Evolutionary conservation across 768 basidiomycete genomes (phyloP), one percentile per base, ranked within the genome.

Genomic region (Pulveroboletus sp.): DNA sequence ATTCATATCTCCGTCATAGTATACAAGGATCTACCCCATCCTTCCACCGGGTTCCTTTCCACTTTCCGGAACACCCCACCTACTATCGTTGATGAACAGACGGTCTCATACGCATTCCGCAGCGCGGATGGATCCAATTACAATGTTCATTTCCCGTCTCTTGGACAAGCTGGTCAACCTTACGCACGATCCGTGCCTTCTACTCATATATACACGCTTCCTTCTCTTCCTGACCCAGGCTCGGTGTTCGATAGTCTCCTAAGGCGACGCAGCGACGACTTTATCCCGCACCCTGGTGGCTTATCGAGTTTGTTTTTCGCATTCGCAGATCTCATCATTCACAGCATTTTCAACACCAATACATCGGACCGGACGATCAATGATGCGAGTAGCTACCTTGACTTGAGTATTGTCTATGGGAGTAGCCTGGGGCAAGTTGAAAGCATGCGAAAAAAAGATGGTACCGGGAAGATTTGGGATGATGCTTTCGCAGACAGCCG

Each of bases 1-100:
- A 45, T 21, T 35, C 17, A 35, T 41, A 37, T 40, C 46, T 33
- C 18, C 46, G 26, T 49, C 51, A 43, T 51, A 86, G 85, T 89
- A 37, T 89, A 83, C 73, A 81, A 85, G 52, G 89, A 89, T 65
- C 77, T 92, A 32, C 86, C 87, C 3, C 89, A 89, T 54, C 88
- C 88, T 5, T 82, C 86, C 9, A 68, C 65, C 43, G 72, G 71
- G 10, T 86, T 81, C 61, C 67, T 86, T 35, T 58, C 67, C 9
- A 54, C 58, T 6, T 49, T 56, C 26, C 55, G 41, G 14, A 38
- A 53, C 4, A 8, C 3, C 37, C 39, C 49, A n/a, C 43, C 56
- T 0, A 35, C 49, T 11, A 15, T 27, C 2, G 37, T 0, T 3
- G 27, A 39, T 9, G 24, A 32, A 27, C 62, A 61, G 8, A 37